Evolutionary conservation across 2,329 filamentous ascomycete species (phyloP).

Genomic region (Sclerotinia spermophila): DNA sequence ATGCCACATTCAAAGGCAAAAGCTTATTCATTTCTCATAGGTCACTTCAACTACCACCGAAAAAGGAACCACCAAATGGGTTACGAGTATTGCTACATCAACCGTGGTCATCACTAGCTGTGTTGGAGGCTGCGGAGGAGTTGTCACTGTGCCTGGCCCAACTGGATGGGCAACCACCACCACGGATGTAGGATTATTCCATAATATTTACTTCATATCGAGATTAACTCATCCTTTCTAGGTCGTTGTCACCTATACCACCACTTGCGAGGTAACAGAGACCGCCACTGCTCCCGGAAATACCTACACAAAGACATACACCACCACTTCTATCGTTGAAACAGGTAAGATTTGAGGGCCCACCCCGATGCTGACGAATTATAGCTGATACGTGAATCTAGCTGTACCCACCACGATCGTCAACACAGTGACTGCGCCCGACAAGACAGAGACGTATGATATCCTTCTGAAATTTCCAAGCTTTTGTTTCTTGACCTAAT

Average conservation of each 20-base stretch:
- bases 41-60: constrained; percentile 12
- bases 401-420: constrained; percentile 24
- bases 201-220: not conserved
- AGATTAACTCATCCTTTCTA: constrained; percentile 12
- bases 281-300: constrained; percentile 30
- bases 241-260: constrained; percentile 19
- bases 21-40: constrained; percentile 1
- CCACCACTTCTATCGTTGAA: constrained; percentile 42
- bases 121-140: constrained; percentile 14
- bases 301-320: constrained; percentile 43
- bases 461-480: not conserved
- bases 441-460: not conserved
- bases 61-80: constrained; percentile 1
- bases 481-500: not conserved
- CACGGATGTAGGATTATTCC: constrained; percentile 11
- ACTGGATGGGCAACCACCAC: constrained; percentile 16
- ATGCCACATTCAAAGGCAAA: not conserved
- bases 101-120: constrained; percentile 12
- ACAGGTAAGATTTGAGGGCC: constrained; percentile 24
- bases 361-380: not conserved
- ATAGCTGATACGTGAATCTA: constrained; percentile 4
- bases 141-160: constrained; percentile 17
- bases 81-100: constrained; percentile 10
- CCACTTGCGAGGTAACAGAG: not conserved
- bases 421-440: constrained; percentile 13